Evolutionary conservation across 148 eudicot genomes (phyloP).

Genomic region (Diospyros lotus): DNA sequence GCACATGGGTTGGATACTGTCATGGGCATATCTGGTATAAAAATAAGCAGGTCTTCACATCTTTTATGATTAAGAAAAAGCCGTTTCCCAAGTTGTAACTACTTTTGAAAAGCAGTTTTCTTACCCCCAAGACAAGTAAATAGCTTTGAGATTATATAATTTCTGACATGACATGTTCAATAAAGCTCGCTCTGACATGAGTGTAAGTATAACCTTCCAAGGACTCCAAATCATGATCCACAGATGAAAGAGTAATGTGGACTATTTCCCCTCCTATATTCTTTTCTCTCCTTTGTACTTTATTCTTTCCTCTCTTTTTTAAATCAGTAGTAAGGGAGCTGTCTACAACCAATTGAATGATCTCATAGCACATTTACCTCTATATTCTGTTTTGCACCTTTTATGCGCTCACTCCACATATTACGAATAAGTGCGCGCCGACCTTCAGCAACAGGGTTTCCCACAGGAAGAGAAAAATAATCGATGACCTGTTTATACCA

Average conservation of each 20-base stretch:
- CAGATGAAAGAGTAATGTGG: too few species aligned
- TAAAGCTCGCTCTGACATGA: neutral
- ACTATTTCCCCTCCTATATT: too few species aligned
- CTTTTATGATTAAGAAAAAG: neutral
- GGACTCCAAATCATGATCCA: neutral
- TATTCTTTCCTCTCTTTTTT: too few species aligned
- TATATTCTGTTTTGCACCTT: conserved; percentile 86
- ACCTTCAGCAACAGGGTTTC: conserved; percentile 79
- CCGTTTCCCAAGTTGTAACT: neutral
- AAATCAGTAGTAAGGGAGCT: too few species aligned
- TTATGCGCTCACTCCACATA: conserved; percentile 94
- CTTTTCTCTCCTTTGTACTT: too few species aligned
- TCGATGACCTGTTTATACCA: conserved; percentile 65
- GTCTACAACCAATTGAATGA: neutral
- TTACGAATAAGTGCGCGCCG: conserved; percentile 83
- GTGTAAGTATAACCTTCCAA: neutral
- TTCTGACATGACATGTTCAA: neutral
- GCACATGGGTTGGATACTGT: neutral
- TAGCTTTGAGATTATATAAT: too few species aligned
- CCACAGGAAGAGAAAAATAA: conserved; percentile 82
- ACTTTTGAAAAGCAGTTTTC: too few species aligned
- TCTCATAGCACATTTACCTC: conserved; percentile 47
- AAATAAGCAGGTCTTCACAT: neutral
- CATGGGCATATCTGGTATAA: neutral
- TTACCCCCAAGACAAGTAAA: too few species aligned